Evolutionary conservation across 768 basidiomycete species (phyloP).

Genomic region (Neoboletus subvelutipes): DNA sequence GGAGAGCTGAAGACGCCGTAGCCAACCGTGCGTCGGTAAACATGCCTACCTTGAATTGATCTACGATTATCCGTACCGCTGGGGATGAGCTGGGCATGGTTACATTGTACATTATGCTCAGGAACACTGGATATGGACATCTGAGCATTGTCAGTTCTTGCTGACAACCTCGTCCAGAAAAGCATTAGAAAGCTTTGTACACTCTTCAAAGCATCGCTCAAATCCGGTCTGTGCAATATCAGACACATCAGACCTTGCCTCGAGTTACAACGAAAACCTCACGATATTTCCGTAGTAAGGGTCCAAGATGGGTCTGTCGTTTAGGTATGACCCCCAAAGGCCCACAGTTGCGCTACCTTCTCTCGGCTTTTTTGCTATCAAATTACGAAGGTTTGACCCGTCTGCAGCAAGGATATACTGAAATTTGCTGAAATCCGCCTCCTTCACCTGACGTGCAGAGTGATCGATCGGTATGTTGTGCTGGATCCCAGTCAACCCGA

Average conservation of each 20-base stretch:
- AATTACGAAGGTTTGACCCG: conserved; percentile 64
- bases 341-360: conserved; percentile 62
- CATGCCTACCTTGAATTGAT: conserved; percentile 73
- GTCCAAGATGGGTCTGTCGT: conserved; percentile 70
- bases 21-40: conserved; percentile 77
- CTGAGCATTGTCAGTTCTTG: conserved; percentile 21
- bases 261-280: conserved; percentile 23
- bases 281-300: conserved; percentile 81
- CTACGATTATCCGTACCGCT: background rate
- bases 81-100: background rate
- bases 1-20: conserved; percentile 85
- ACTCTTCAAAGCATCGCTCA: conserved; percentile 76
- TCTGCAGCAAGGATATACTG: conserved; percentile 89
- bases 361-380: conserved; percentile 51
- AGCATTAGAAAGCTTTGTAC: conserved; percentile 68
- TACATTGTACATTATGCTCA: conserved; percentile 10
- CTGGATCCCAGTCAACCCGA: conserved; percentile 38
- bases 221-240: conserved; percentile 58
- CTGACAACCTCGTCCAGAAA: conserved; percentile 68
- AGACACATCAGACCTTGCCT: conserved; percentile 3
- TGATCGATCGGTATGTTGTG: conserved; percentile 71
- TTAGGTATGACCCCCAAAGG: conserved; percentile 81
- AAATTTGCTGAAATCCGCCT: conserved; percentile 71
- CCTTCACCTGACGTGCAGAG: conserved; percentile 59
- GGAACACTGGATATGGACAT: background rate